Base-by-base conservation (phyloP, 2,329 filamentous ascomycete genomes). In the Diplodia mutila region DNA sequence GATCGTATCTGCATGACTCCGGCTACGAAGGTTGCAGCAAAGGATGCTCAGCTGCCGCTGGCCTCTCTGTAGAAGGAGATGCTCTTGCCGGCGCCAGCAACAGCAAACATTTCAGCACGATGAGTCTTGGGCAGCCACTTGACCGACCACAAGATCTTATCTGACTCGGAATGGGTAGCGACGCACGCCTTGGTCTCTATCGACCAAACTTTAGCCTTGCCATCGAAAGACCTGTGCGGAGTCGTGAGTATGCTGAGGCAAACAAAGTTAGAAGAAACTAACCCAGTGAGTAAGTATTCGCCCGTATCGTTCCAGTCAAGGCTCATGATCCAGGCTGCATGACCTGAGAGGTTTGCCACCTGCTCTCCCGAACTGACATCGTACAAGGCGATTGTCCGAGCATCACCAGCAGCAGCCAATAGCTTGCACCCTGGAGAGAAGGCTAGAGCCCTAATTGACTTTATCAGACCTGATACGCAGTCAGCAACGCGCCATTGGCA, bases 191-290 rank as follows among this genome's bases (percentile, higher is more conserved):
- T 87, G 39, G 89, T 87, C 73, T 97, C 93, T 68, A 97, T 87
- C 34, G 92, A 94, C 95, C 95, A 99, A 34, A 98, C 91, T 80
- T 97, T 97, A 69, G 91, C 92, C 79, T 97, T 97, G 46, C 95
- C 94, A 75, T 98, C 94, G 78, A 96, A 93, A 1, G 91, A 89
- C 57, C 86, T 87, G 67, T 16, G 21, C 48, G 39, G 18, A 39
- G 6, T n/a, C 42, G 42, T 46, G 42, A 46, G 42, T 21, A 46
- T n/a, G 42, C 3, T 21, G 18, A 1, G 3, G 21, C 8, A n/a
- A 7, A 46, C n/a, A 12, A 21, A 21, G 18, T 7, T 21, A 6
- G 42, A 46, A 9, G n/a, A 21, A 16, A 74, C 84, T 70, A 78
- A 87, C 83, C 93, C 92, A 75, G 91, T 96, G 2, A 98, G 84